Evolutionary conservation across 345 rosid genomes (phyloP).

Genomic region (Stellera chamaejasme): DNA sequence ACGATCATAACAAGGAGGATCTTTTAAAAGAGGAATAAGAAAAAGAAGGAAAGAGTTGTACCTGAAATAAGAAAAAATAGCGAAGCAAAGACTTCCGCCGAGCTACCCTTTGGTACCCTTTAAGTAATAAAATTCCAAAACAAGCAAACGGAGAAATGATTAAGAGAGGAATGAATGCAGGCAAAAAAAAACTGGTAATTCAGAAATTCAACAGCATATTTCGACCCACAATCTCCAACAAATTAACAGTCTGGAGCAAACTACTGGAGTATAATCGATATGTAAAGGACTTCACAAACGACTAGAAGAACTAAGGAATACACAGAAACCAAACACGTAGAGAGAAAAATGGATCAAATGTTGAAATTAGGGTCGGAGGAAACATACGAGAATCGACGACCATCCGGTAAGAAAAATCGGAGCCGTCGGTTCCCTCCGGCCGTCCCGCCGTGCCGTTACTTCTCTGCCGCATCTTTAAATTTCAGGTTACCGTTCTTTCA

Average conservation of each 20-base stretch:
- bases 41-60: conserved; percentile 2
- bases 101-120: conserved; percentile 56
- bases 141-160: background rate
- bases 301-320: background rate
- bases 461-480: conserved; percentile 9
- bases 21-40: too few species aligned
- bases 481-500: too few species aligned
- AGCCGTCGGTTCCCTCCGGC: conserved; percentile 80
- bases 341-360: background rate
- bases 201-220: background rate
- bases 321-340: background rate
- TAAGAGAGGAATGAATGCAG: background rate
- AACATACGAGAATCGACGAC: conserved; percentile 80
- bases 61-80: conserved; percentile 35
- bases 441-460: conserved; percentile 19
- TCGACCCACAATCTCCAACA: too few species aligned
- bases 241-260: too few species aligned
- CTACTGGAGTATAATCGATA: background rate
- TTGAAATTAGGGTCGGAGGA: background rate
- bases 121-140: conserved; percentile 4
- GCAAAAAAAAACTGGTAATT: background rate
- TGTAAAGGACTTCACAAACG: background rate
- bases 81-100: conserved; percentile 31
- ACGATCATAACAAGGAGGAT: too few species aligned
- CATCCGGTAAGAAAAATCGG: conserved; percentile 81